Percentiles rank a stretch among this genome's conserved stretches.
These are phyloP conservation scores for Metarhizium anisopliae DNA, from an alignment of 2,329 filamentous ascomycete genomes.

Conservation along the genomic window DNA sequence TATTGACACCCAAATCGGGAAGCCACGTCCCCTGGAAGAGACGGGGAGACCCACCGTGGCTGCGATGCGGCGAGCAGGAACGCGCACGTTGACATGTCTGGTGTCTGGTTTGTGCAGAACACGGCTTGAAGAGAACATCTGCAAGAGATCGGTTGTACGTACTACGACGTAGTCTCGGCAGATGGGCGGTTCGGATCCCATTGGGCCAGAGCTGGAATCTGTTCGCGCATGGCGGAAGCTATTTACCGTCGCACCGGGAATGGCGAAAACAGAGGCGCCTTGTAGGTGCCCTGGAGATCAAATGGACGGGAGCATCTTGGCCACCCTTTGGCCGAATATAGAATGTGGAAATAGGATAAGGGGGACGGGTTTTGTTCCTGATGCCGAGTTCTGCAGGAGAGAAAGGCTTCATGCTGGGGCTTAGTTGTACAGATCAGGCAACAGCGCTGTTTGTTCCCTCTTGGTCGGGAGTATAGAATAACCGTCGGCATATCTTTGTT, in stretches of 20 bases:
- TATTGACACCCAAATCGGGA: conserved; percentile 27
- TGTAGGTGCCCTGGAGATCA: too few species aligned
- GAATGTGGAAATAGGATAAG: too few species aligned
- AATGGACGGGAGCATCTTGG: too few species aligned
- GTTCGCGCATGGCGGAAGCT: not conserved
- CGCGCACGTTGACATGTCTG: not conserved
- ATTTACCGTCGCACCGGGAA: not conserved
- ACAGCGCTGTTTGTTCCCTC: too few species aligned
- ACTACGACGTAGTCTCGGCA: not conserved
- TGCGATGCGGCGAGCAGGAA: conserved; percentile 18
- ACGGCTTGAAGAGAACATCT: not conserved
- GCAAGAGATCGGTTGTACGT: not conserved
- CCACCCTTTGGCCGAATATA: too few species aligned
- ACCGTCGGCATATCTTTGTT: not conserved
- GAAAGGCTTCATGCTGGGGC: too few species aligned
- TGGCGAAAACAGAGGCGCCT: too few species aligned
- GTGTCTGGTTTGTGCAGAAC: not conserved
- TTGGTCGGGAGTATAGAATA: not conserved
- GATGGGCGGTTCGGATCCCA: not conserved
- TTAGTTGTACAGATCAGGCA: too few species aligned
- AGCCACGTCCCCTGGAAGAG: conserved; percentile 4
- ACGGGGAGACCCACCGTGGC: conserved; percentile 5
- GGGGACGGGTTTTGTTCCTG: too few species aligned
- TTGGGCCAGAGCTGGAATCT: not conserved
- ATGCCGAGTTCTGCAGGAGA: too few species aligned